A percentile compares a stretch with the other conserved stretches of the same genome.
These are phyloP conservation scores for Leishmania guyanensis DNA, from an alignment of 208 protist species.

Conservation along the genomic window DNA sequence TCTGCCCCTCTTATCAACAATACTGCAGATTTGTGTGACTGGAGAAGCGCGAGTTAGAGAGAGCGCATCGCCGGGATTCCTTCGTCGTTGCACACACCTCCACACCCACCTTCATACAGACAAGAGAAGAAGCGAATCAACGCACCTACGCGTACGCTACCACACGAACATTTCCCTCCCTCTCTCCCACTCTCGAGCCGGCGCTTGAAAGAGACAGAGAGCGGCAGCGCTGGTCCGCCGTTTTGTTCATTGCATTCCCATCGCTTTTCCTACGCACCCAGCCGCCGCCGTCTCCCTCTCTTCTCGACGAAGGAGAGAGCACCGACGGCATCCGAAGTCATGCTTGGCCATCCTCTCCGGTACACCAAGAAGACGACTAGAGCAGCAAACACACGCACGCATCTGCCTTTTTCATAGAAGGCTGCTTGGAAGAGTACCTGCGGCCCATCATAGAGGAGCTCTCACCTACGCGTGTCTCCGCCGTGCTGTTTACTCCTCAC, in stretches of 20 bases:
- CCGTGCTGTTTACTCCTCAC: neutral
- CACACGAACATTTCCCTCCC: neutral
- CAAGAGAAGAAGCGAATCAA: neutral
- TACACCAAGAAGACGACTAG: neutral
- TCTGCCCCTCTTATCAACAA: neutral
- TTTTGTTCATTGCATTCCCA: neutral
- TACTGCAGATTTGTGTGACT: neutral
- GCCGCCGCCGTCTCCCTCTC: neutral
- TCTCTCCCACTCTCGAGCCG: neutral
- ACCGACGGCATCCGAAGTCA: neutral
- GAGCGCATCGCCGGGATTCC: neutral
- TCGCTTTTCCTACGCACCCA: neutral
- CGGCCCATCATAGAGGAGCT: conserved; percentile 1
- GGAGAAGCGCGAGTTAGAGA: neutral
- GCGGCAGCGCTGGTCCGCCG: neutral
- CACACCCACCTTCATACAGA: neutral
- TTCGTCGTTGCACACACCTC: neutral
- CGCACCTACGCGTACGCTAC: neutral
- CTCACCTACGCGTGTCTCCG: neutral
- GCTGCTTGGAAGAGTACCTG: neutral
- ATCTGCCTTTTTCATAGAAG: conserved; percentile 1
- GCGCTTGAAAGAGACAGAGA: neutral
- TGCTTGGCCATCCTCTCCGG: neutral
- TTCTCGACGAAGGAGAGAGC: neutral
- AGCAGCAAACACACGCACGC: neutral